A percentile compares a stretch with the other conserved stretches of the same genome.
Evolutionary conservation across 345 rosid species (phyloP).

Genomic region (Heritiera fomes): DNA sequence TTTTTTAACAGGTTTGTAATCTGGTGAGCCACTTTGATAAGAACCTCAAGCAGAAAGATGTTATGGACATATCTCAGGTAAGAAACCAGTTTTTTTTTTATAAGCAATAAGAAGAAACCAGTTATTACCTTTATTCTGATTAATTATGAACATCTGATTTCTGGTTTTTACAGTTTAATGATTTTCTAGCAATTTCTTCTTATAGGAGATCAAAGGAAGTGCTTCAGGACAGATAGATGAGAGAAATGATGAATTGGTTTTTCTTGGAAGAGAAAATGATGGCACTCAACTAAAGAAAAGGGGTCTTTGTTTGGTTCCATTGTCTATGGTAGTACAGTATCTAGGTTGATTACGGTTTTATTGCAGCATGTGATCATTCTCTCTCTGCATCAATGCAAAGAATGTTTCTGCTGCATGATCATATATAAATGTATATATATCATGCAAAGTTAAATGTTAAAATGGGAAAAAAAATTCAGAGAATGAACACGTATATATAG

Average conservation of each 20-base stretch:
- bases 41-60: conserved; percentile 26
- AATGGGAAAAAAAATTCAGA: too few relatives aligned
- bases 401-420: neutral
- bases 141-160: too few relatives aligned
- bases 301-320: conserved; percentile 34
- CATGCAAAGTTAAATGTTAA: too few relatives aligned
- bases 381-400: neutral
- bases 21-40: conserved; percentile 28
- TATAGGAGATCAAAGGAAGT: conserved; percentile 28
- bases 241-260: conserved; percentile 26
- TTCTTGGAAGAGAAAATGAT: conserved; percentile 27
- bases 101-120: neutral
- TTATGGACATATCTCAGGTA: conserved; percentile 29
- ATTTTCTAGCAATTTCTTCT: neutral
- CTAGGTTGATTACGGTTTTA: conserved; percentile 28
- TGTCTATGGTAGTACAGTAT: conserved; percentile 35
- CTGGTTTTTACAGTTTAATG: neutral
- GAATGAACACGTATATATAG: too few relatives aligned
- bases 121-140: too few relatives aligned
- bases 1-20: conserved; percentile 29
- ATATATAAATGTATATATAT: too few relatives aligned
- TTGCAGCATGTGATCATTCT: neutral
- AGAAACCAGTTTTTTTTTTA: neutral
- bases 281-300: conserved; percentile 41
- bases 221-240: conserved; percentile 19